A percentile compares a stretch with the other conserved stretches of the same genome.
Evolutionary conservation across 768 basidiomycete genomes (phyloP).

Genomic region (Sutorius australiensis): DNA sequence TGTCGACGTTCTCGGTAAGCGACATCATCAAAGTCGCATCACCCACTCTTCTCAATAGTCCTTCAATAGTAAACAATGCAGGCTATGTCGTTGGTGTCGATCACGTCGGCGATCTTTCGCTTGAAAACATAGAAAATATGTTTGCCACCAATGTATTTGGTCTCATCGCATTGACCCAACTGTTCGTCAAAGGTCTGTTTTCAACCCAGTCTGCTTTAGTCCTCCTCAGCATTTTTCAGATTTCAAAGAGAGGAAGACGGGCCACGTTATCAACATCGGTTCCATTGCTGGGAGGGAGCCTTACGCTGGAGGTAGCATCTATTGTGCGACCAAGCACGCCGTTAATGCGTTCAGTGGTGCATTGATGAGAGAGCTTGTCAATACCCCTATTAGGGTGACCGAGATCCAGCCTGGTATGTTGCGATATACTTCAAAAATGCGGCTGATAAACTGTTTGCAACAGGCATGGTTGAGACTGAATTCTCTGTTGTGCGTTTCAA

Average conservation of each 20-base stretch:
- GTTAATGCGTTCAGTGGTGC: slow-evolving; percentile 84
- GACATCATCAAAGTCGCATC: not conserved
- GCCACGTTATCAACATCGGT: slow-evolving; percentile 93
- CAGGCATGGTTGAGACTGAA: slow-evolving; percentile 86
- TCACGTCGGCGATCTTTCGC: slow-evolving; percentile 75
- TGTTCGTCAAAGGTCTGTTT: slow-evolving; percentile 53
- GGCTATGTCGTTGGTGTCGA: slow-evolving; percentile 90
- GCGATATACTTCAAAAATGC: not conserved
- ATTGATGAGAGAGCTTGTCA: slow-evolving; percentile 82
- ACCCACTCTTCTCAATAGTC: not conserved
- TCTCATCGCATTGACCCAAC: slow-evolving; percentile 77
- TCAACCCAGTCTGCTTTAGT: not conserved
- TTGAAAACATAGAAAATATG: slow-evolving; percentile 79
- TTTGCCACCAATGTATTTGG: slow-evolving; percentile 81
- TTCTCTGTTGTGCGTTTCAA: slow-evolving; percentile 90
- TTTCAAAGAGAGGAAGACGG: slow-evolving; percentile 71
- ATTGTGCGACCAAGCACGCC: slow-evolving; percentile 87
- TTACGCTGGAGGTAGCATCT: slow-evolving; percentile 89
- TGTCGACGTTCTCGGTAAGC: slow-evolving; percentile 80
- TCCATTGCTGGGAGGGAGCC: slow-evolving; percentile 87
- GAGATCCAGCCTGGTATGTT: slow-evolving; percentile 86
- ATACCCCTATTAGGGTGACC: slow-evolving; percentile 89
- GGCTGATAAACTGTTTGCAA: not conserved
- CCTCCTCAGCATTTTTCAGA: slow-evolving; percentile 39
- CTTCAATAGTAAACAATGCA: slow-evolving; percentile 62